These are phyloP conservation scores for Solanum chacoense DNA, from an alignment of 305 asterid genomes.

Conservation along the genomic window DNA sequence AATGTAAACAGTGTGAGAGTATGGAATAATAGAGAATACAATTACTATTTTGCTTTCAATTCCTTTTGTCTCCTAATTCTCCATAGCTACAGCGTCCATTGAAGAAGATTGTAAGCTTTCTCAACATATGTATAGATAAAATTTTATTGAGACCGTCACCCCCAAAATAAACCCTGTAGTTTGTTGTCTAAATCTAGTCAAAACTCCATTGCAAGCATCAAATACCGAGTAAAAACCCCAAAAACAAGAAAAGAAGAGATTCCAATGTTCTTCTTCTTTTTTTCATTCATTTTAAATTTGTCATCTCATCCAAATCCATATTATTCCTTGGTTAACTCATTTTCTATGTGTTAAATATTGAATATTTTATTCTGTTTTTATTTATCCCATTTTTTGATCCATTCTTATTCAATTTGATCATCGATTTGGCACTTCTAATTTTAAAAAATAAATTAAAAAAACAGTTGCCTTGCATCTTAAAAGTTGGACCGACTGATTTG, in stretches of 20 bases:
- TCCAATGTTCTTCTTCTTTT: not conserved
- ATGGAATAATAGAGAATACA: no score
- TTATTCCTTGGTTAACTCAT: not conserved
- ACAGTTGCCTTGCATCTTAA: not conserved
- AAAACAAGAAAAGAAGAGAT: not conserved
- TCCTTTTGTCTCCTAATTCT: no score
- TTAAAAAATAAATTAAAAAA: not conserved
- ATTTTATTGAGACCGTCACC: no score
- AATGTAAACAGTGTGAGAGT: no score
- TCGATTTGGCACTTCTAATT: not conserved
- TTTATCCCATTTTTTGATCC: not conserved
- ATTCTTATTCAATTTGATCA: not conserved
- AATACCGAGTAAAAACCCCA: no score
- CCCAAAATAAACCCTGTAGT: no score
- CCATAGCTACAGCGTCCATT: no score
- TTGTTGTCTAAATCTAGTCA: no score
- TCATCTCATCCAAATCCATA: not conserved
- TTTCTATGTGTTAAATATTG: not conserved
- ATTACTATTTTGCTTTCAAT: no score
- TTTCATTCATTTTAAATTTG: not conserved
- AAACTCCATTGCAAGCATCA: rapidly evolving
- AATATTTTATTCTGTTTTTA: not conserved
- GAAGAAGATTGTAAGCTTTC: no score
- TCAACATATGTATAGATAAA: no score
- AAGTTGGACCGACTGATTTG: not conserved